Evolutionary conservation across 345 rosid species (phyloP), one percentile per base, ranked within the genome.

Genomic region (Eucalyptus polybractea): DNA sequence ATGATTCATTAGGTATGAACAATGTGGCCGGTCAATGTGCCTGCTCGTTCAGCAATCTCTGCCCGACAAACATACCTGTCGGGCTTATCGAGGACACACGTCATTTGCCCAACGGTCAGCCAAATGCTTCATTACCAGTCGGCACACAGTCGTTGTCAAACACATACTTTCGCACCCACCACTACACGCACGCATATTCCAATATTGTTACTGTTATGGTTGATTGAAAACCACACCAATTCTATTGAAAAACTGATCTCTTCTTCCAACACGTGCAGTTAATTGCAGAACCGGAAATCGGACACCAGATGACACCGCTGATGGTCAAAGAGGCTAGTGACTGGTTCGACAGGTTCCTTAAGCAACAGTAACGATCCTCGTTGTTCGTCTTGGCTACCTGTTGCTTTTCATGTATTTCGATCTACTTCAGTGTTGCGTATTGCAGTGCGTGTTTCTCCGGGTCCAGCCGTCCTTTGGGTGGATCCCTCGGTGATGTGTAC

Each of bases 321-420:
- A 97, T 95, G 99, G 97, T 97, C 86, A 95, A 93, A 92, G 93
- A 94, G 92, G 93, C 98, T 14, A 94, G 98, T 83, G 95, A 94
- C 80, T 97, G 97, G 97, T 92, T 97, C 65, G 98, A 97, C 81
- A 87, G 54, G 89, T 90, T 87, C 87, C 89, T 87, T 16, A 87
- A 89, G 89, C 27, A 37, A 49, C 87, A 58, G 58, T 40, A 45
- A 24, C 33, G 6, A 24, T 62, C n/a, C 29, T 11, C 13, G 40
- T 13, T 87, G 33, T 29, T 60, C 16, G 13, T 7, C 33, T 12
- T 6, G 47, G 47, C 45, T 19, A 37, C 7, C 45, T 76, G 27
- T 76, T 5, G 27, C 47, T 21, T 76, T 12, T 76, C 83, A 21
- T 76, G 83, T 76, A 21, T 40, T 76, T 67, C 80, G 22, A 33